Conservation (phyloP, 2,329 filamentous ascomycete genomes). For the Alternaria ventricosa region DNA sequence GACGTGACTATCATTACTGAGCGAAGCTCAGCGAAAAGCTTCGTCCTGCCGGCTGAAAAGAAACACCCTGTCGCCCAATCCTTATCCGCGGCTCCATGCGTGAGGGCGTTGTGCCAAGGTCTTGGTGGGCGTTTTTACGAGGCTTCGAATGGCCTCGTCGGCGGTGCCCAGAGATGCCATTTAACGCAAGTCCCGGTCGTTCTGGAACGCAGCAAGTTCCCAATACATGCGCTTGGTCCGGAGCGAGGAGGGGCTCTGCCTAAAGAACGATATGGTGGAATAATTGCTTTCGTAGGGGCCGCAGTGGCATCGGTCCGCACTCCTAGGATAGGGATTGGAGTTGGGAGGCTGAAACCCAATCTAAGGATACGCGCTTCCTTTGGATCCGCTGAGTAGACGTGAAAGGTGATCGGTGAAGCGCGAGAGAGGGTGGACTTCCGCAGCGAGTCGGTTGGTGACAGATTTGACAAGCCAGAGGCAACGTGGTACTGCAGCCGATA, state of each 20-base stretch:
- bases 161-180: slow-evolving; percentile 34
- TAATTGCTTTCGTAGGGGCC: slow-evolving; percentile 20
- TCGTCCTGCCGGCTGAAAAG: slow-evolving; percentile 26
- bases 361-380: slow-evolving; percentile 5
- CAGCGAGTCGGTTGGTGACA: slow-evolving; percentile 2
- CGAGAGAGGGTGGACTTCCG: not conserved
- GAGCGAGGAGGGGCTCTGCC: slow-evolving; percentile 19
- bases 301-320: slow-evolving; percentile 18
- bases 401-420: slow-evolving; percentile 4
- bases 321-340: not conserved
- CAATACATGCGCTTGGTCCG: slow-evolving; percentile 44
- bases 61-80: slow-evolving; percentile 23
- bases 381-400: not conserved
- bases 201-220: slow-evolving; percentile 45
- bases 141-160: slow-evolving; percentile 29
- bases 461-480: slow-evolving; percentile 23
- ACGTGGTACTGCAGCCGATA: slow-evolving; percentile 35
- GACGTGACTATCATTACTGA: not conserved
- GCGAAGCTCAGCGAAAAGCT: slow-evolving; percentile 32
- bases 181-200: slow-evolving; percentile 34
- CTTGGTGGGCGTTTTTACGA: slow-evolving; percentile 45
- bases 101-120: slow-evolving; percentile 41
- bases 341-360: slow-evolving; percentile 28
- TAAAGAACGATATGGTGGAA: slow-evolving; percentile 16
- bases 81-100: slow-evolving; percentile 27